Evolutionary conservation across 2,329 filamentous ascomycete genomes (phyloP).

Genomic region (Aspergillus eucalypticola): DNA sequence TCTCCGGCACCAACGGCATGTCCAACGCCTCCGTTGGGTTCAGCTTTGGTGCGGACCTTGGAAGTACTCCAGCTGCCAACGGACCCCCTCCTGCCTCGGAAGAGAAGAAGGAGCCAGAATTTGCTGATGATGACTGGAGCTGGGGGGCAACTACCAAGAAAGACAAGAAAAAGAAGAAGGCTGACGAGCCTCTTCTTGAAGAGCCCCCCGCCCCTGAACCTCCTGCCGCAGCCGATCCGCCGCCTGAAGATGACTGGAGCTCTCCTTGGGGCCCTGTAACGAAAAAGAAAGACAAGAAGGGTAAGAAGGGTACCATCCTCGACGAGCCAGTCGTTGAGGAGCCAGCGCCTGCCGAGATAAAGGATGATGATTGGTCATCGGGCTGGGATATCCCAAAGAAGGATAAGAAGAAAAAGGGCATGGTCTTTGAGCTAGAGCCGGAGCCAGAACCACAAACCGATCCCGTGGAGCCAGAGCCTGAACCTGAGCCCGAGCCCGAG

Average conservation of each 20-base stretch:
- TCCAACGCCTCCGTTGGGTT: constrained; percentile 41
- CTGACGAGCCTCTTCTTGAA: constrained; percentile 16
- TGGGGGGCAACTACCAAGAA: constrained; percentile 34
- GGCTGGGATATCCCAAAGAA: constrained; percentile 29
- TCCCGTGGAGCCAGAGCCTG: constrained; percentile 29
- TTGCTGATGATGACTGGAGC: constrained; percentile 32
- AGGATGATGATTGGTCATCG: constrained; percentile 30
- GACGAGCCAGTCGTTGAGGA: constrained; percentile 22
- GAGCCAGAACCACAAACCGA: constrained; percentile 24
- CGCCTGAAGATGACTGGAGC: constrained; percentile 38
- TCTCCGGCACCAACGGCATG: constrained; percentile 38
- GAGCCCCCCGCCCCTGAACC: constrained; percentile 33
- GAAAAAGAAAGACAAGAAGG: constrained; percentile 31
- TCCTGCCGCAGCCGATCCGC: constrained; percentile 27
- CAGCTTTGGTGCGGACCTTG: constrained; percentile 45
- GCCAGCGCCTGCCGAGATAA: constrained; percentile 24
- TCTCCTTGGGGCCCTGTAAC: no score
- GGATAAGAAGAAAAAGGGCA: constrained; percentile 33
- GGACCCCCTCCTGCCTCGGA: constrained; percentile 45
- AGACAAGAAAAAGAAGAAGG: constrained; percentile 34
- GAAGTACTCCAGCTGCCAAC: constrained; percentile 31
- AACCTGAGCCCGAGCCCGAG: constrained; percentile 17
- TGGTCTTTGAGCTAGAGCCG: constrained; percentile 32
- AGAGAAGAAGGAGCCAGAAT: constrained; percentile 18
- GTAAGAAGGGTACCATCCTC: constrained; percentile 30